Base-by-base conservation (phyloP, 257 asterid species). In the Henckelia pumila region DNA sequence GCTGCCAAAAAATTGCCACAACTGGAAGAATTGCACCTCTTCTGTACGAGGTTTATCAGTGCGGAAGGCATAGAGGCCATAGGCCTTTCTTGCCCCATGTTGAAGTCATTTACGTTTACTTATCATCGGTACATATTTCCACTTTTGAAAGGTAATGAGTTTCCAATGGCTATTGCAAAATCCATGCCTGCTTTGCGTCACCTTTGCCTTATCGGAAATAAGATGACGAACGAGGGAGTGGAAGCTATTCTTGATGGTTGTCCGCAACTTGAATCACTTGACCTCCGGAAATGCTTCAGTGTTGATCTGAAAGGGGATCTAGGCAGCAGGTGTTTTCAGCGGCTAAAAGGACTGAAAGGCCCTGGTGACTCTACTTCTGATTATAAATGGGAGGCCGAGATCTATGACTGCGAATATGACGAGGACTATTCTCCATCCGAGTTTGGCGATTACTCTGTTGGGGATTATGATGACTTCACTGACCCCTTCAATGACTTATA, bases 11-110 rank as follows among this genome's bases (percentile, higher is more conserved):
- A 29, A 26, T 60, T 80, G 24, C 78, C 88, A 4, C 37, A 61
- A 37, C 65, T 86, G 66, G 86, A 84, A 67, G 88, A 84, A 78
- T 59, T 86, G 79, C 85, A 84, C 52, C 78, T 86, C 58, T 20
- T 19, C 16, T 24, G 23, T 33, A 29, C 63, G 64, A 3, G 24
- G 4, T 13, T 19, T 0, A 9, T 79, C 32, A 0, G 1, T 7
- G 59, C 61, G 17, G 56, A 21, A 37, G 52, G 62, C 2, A 57
- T 82, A 24, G 81, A 77, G 50, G 16, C 57, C 21, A 68, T 82
- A n/a, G 86, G 88, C 53, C 33, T 32, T 53, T 71, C 80, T 32
- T 77, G 85, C 75, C 79, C 80, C 11, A 65, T 29, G 58, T 53
- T 83, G 76, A 81, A 72, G 56, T 76, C 84, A 50, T 79, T 82